phyloP scores from a whole-genome alignment of 441 rosid genomes.

The Eugenia klotzschiana region DNA sequence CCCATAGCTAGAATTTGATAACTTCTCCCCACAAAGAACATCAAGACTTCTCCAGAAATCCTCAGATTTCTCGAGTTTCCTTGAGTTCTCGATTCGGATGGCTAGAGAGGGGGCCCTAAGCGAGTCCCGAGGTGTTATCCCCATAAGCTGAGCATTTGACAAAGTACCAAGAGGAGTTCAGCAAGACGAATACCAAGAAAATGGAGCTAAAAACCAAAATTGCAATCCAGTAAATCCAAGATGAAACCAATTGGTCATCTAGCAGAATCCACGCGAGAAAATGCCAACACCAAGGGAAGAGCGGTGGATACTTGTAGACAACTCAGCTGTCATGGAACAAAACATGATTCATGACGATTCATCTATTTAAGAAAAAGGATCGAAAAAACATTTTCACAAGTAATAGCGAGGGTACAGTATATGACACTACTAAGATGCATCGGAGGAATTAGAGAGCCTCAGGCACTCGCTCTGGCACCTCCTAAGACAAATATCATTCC shows the following conservation, averaged over 20 bases:
- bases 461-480: conserved; percentile 42
- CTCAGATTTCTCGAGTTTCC: background rate
- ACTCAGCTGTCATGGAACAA: background rate
- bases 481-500: conserved; percentile 39
- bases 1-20: background rate
- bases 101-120: background rate
- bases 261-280: background rate
- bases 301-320: background rate
- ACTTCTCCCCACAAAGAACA: background rate
- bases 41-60: background rate
- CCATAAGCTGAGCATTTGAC: background rate
- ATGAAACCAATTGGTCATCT: background rate
- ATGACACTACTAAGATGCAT: background rate
- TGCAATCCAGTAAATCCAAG: background rate
- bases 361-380: background rate
- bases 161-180: background rate
- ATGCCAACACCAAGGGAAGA: background rate
- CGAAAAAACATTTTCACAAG: background rate
- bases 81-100: background rate
- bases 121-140: background rate
- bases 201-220: background rate
- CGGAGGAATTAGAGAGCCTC: conserved; percentile 19
- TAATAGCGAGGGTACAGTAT: background rate
- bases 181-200: background rate
- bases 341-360: background rate